A percentile compares a stretch with the other conserved stretches of the same genome.
phyloP scores from a whole-genome alignment of 192 early-diverging fungal genomes.

The Phycomyces nitens region DNA sequence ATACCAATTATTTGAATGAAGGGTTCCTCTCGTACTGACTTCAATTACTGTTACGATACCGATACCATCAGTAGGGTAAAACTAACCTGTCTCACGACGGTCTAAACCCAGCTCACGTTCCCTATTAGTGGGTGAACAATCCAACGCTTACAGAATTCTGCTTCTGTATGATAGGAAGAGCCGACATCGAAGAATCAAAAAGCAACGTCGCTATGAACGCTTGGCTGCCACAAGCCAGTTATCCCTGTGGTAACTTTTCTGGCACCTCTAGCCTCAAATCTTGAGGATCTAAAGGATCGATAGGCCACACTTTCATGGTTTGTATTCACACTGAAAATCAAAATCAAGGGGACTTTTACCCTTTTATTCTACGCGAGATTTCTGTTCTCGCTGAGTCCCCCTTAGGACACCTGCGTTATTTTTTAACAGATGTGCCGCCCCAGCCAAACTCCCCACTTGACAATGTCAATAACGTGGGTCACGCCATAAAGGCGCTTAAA shows the following conservation, averaged over 20 bases:
- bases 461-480: slow-evolving; percentile 66
- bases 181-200: slow-evolving; percentile 86
- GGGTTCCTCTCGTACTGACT: slow-evolving; percentile 78
- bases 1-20: slow-evolving; percentile 45
- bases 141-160: slow-evolving; percentile 83
- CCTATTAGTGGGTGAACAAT: slow-evolving; percentile 87
- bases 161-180: slow-evolving; percentile 85
- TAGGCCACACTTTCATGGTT: slow-evolving; percentile 71
- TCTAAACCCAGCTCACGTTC: slow-evolving; percentile 94
- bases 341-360: slow-evolving; percentile 73
- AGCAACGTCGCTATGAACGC: slow-evolving; percentile 82
- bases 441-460: slow-evolving; percentile 74
- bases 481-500: slow-evolving; percentile 38
- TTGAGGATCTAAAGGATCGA: slow-evolving; percentile 59
- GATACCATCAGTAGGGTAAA: slow-evolving; percentile 85
- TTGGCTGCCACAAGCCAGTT: slow-evolving; percentile 75
- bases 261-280: slow-evolving; percentile 72
- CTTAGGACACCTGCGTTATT: slow-evolving; percentile 76
- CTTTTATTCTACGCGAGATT: slow-evolving; percentile 75
- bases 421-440: slow-evolving; percentile 78
- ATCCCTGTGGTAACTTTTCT: slow-evolving; percentile 85
- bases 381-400: slow-evolving; percentile 72
- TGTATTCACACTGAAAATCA: slow-evolving; percentile 54
- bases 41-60: slow-evolving; percentile 72
- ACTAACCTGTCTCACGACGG: slow-evolving; percentile 95